phyloP scores from a whole-genome alignment of 2,329 filamentous ascomycete genomes.

The Fusarium liriodendri region DNA sequence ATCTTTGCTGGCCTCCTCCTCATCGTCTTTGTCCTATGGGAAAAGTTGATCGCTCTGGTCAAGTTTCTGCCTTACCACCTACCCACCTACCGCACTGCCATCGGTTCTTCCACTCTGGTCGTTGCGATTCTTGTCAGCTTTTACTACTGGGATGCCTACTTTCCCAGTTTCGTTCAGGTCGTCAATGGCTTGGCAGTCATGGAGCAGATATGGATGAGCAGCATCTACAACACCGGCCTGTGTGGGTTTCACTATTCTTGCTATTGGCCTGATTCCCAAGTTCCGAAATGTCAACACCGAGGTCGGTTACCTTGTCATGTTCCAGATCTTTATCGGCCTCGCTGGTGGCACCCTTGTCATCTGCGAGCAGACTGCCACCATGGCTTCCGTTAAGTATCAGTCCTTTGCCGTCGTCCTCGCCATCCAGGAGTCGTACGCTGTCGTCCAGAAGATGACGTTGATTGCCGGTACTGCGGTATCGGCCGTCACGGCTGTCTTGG shows the following conservation, averaged over 20 bases:
- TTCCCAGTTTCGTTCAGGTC: conserved; percentile 64
- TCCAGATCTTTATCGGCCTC: too few species aligned
- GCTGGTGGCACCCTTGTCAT: too few species aligned
- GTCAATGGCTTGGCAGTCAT: conserved; percentile 61
- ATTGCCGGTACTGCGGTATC: conserved; percentile 50
- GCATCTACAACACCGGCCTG: conserved; percentile 62
- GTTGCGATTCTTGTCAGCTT: conserved; percentile 56
- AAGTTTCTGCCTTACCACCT: conserved; percentile 68
- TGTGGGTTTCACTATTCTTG: conserved; percentile 26
- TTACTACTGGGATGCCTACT: conserved; percentile 62
- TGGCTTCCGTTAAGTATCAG: conserved; percentile 68
- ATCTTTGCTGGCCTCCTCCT: conserved; percentile 68
- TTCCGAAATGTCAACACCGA: too few species aligned
- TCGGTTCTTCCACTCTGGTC: conserved; percentile 58
- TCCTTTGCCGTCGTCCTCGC: background rate
- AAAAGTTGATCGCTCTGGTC: conserved; percentile 65
- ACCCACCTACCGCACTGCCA: conserved; percentile 60
- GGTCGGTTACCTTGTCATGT: too few species aligned
- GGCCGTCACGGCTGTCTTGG: conserved; percentile 37
- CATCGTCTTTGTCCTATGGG: conserved; percentile 65
- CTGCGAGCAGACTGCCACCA: too few species aligned
- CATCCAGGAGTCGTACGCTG: conserved; percentile 67
- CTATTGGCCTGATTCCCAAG: too few species aligned
- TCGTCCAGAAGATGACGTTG: conserved; percentile 54
- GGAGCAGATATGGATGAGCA: conserved; percentile 60